Conservation (phyloP, 345 rosid species). For the Stellera chamaejasme region DNA sequence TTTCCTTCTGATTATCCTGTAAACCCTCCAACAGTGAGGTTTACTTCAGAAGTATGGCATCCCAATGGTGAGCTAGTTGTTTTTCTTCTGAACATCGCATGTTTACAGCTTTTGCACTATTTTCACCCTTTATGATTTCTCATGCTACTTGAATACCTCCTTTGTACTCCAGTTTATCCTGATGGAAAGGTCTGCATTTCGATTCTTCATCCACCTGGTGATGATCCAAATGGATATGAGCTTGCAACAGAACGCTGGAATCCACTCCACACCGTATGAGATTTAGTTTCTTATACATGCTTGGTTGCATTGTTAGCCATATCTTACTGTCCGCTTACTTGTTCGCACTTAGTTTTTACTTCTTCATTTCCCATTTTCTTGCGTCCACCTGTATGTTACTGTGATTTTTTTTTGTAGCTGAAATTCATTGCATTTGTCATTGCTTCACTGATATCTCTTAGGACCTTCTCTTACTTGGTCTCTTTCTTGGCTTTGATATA, state of each 20-base stretch:
- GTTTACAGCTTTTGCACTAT: neutral
- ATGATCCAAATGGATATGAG: slow-evolving; percentile 96
- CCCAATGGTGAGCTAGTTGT: slow-evolving; percentile 61
- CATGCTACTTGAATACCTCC: neutral
- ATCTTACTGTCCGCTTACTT: no score
- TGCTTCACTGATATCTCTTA: no score
- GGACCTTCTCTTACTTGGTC: no score
- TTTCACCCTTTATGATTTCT: neutral
- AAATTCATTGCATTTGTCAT: no score
- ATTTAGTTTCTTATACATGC: neutral
- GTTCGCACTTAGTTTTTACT: no score
- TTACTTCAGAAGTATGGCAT: slow-evolving; percentile 95
- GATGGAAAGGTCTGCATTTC: slow-evolving; percentile 98
- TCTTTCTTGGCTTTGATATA: no score
- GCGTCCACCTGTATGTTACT: no score
- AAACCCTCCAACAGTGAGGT: slow-evolving; percentile 86
- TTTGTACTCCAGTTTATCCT: slow-evolving; percentile 47
- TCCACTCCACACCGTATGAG: slow-evolving; percentile 89
- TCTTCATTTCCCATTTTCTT: no score
- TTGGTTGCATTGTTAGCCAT: no score
- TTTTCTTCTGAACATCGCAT: neutral
- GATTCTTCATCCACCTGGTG: slow-evolving; percentile 98
- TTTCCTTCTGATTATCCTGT: slow-evolving; percentile 90
- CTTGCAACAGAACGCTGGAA: slow-evolving; percentile 97
- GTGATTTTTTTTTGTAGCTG: no score